Percentiles rank a stretch among this genome's conserved stretches.
phyloP scores from a whole-genome alignment of 2,329 filamentous ascomycete genomes.

The Xylariaceae sp. region DNA sequence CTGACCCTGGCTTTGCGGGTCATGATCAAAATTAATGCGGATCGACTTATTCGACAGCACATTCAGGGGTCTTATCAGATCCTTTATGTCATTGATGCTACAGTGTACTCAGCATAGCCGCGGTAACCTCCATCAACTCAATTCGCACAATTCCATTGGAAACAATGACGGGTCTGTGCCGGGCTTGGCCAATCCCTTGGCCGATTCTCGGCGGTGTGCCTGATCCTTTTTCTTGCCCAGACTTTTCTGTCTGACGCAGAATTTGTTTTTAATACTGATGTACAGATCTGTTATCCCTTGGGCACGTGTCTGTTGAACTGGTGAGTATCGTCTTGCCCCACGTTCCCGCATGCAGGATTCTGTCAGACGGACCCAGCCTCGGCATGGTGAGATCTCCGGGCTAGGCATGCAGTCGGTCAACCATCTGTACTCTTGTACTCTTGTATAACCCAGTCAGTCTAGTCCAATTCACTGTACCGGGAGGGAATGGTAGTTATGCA shows the following conservation, averaged over 20 bases:
- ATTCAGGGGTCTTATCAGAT: background rate
- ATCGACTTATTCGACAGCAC: background rate
- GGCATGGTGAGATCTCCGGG: conserved; percentile 9
- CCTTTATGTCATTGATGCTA: background rate
- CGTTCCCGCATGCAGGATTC: background rate
- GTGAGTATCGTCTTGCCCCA: background rate
- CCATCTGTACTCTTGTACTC: too few species aligned
- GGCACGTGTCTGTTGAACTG: background rate
- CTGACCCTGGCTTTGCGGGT: background rate
- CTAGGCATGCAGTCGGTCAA: conserved; percentile 5
- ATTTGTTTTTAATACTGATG: background rate
- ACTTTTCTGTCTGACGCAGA: conserved; percentile 1
- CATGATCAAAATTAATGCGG: background rate
- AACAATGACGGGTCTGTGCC: conserved; percentile 4
- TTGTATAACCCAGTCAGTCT: too few species aligned
- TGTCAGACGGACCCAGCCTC: conserved; percentile 10
- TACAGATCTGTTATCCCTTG: conserved; percentile 3
- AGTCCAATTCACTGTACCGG: too few species aligned
- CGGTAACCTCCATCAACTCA: conserved; percentile 1
- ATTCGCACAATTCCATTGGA: background rate
- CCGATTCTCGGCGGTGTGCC: conserved; percentile 13
- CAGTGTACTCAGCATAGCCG: background rate
- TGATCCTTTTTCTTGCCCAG: background rate
- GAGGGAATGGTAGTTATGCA: too few species aligned
- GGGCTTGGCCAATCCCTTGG: conserved; percentile 12